Percentiles rank a stretch among this genome's conserved stretches.
These are phyloP conservation scores for Dactylellina haptotyla DNA, from an alignment of 2,329 filamentous ascomycete species.

Conservation along the genomic window DNA sequence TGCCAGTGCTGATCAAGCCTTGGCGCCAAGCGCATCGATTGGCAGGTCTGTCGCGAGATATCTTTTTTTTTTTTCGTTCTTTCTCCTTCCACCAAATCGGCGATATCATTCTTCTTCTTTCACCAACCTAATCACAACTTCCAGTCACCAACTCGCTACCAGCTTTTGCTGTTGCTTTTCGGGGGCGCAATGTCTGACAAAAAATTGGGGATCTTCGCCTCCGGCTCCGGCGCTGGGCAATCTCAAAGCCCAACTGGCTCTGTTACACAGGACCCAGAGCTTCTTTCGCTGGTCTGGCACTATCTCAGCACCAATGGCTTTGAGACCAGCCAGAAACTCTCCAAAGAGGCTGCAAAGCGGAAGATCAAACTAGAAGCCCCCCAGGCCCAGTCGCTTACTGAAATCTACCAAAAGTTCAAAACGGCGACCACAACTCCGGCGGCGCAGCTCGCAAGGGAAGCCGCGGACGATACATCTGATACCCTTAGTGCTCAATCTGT, in stretches of 20 bases:
- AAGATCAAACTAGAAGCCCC: slow-evolving; percentile 36
- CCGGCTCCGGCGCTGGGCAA: neutral
- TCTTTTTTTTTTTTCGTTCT: slow-evolving; percentile 4
- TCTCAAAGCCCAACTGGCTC: neutral
- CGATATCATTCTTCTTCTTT: neutral
- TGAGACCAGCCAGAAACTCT: slow-evolving; percentile 24
- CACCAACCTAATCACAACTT: neutral
- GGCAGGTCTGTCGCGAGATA: neutral
- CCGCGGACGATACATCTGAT: slow-evolving; percentile 52
- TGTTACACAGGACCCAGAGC: slow-evolving; percentile 17
- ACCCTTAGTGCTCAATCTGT: slow-evolving; percentile 43
- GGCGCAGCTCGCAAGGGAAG: slow-evolving; percentile 48
- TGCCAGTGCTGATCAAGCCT: neutral
- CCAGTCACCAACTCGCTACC: neutral
- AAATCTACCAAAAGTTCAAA: slow-evolving; percentile 43
- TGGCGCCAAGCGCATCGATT: slow-evolving; percentile 6
- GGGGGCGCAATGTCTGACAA: slow-evolving; percentile 7
- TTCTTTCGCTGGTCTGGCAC: slow-evolving; percentile 38
- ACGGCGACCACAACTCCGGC: slow-evolving; percentile 24
- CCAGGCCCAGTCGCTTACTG: slow-evolving; percentile 17
- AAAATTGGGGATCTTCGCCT: slow-evolving; percentile 13
- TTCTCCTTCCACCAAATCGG: neutral
- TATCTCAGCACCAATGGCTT: slow-evolving; percentile 39
- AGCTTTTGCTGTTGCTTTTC: neutral
- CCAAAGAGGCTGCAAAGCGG: slow-evolving; percentile 25